phyloP scores from a whole-genome alignment of 2,329 filamentous ascomycete genomes.

The Knoxdaviesia capensis region DNA sequence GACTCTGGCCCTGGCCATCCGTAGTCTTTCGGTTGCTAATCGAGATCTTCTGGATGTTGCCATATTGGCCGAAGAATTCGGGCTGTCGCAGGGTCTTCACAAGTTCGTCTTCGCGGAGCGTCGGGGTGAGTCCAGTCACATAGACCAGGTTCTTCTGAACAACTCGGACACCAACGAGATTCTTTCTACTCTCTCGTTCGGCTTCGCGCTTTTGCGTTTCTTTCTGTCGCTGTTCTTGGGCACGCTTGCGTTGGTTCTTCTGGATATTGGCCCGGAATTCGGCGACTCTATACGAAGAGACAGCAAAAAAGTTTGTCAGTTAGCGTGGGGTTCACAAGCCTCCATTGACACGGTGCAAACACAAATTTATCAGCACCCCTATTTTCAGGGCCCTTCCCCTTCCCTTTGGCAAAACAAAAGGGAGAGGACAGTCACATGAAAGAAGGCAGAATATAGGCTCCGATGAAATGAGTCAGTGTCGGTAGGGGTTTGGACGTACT shows the following conservation, averaged over 20 bases:
- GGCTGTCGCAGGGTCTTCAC: constrained; percentile 75
- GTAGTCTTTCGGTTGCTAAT: constrained; percentile 84
- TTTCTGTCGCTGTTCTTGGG: constrained; percentile 66
- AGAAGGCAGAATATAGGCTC: too few species aligned
- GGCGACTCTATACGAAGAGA: constrained; percentile 31
- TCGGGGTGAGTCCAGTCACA: constrained; percentile 83
- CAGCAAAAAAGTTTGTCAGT: neutral
- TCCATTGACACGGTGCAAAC: too few species aligned
- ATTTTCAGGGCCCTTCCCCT: too few species aligned
- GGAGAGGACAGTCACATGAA: too few species aligned
- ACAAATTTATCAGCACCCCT: too few species aligned
- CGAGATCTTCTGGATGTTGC: constrained; percentile 95
- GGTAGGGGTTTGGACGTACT: constrained; percentile 38
- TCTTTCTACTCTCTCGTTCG: constrained; percentile 87
- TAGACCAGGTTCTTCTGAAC: constrained; percentile 98
- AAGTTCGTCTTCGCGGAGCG: constrained; percentile 78
- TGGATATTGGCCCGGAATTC: constrained; percentile 60
- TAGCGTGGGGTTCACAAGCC: too few species aligned
- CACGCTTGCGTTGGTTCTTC: constrained; percentile 85
- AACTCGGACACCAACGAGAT: constrained; percentile 82
- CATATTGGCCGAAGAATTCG: constrained; percentile 96
- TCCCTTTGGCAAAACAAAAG: too few species aligned
- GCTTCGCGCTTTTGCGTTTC: constrained; percentile 93
- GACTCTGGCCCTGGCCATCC: constrained; percentile 59
- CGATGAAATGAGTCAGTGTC: too few species aligned